Evolutionary conservation across 495 filamentous ascomycete species (phyloP).

Genomic region (Staphylotrichum longicolle): DNA sequence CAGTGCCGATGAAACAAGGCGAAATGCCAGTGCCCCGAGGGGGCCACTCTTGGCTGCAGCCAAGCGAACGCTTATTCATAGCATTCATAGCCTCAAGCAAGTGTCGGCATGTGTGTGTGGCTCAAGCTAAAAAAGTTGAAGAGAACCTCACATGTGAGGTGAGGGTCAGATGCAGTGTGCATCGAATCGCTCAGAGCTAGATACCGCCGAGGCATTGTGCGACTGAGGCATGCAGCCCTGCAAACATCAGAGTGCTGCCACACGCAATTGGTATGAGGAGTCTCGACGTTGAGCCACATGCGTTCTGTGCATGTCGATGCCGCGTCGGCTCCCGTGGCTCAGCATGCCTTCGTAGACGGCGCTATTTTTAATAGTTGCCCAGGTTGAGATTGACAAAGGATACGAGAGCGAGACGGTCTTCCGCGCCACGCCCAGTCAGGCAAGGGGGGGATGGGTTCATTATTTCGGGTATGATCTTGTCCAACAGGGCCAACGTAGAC

Average conservation of each 20-base stretch:
- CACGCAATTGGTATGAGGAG: too few species aligned
- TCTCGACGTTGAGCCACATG: too few species aligned
- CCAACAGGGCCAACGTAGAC: neutral
- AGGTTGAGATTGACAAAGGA: neutral
- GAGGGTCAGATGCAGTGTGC: too few species aligned
- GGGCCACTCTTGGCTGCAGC: neutral
- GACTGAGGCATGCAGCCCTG: too few species aligned
- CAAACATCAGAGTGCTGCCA: too few species aligned
- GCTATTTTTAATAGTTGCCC: neutral
- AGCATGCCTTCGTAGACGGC: neutral
- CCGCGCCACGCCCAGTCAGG: neutral
- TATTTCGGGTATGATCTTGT: neutral
- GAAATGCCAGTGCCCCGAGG: neutral
- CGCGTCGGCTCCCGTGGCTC: neutral
- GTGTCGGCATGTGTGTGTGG: too few species aligned
- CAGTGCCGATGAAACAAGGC: conserved; percentile 1
- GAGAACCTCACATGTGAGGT: too few species aligned
- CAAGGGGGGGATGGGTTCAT: neutral
- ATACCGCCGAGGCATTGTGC: too few species aligned
- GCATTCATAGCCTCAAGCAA: neutral
- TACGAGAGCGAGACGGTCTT: neutral
- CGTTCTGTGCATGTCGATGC: neutral
- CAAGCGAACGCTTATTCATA: neutral
- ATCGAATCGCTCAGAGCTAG: too few species aligned
- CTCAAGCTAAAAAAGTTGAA: too few species aligned